Conservation (phyloP, 352 stramenopile species). For the Phytophthora pluvialis region DNA sequence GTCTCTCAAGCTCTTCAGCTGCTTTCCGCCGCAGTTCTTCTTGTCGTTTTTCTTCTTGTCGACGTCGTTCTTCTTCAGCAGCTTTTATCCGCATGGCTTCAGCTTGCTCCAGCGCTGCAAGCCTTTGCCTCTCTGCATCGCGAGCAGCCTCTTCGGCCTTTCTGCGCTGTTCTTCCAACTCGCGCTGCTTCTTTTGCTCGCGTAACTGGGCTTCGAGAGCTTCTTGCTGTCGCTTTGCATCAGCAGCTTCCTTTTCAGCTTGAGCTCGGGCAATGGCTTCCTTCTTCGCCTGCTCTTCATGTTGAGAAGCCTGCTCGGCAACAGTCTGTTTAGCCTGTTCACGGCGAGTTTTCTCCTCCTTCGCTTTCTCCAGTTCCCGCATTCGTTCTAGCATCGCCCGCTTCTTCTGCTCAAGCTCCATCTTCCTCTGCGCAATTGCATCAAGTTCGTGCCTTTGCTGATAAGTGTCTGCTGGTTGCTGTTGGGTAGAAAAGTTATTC, state of each 20-base stretch:
- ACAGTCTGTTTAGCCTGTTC: slow-evolving; percentile 50
- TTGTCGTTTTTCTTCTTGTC: slow-evolving; percentile 42
- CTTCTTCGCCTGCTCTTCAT: slow-evolving; percentile 27
- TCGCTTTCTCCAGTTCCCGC: slow-evolving; percentile 50
- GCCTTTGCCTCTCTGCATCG: slow-evolving; percentile 39
- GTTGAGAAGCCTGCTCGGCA: slow-evolving; percentile 32
- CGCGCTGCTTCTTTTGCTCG: slow-evolving; percentile 47
- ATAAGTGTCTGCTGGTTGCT: slow-evolving; percentile 17
- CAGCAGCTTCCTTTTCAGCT: slow-evolving; percentile 45
- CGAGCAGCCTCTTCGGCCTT: slow-evolving; percentile 45
- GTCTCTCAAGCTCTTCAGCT: slow-evolving; percentile 49
- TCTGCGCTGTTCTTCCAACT: slow-evolving; percentile 52
- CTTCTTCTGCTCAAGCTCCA: slow-evolving; percentile 66
- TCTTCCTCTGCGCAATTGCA: slow-evolving; percentile 60
- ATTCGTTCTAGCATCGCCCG: slow-evolving; percentile 60
- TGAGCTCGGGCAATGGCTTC: slow-evolving; percentile 36
- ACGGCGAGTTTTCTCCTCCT: slow-evolving; percentile 52
- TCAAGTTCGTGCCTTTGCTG: slow-evolving; percentile 56
- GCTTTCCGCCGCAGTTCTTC: slow-evolving; percentile 44
- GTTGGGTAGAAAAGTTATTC: slow-evolving; percentile 4
- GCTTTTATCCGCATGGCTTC: slow-evolving; percentile 37
- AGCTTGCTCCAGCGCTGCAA: slow-evolving; percentile 31
- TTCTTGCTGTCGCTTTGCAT: slow-evolving; percentile 40
- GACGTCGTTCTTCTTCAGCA: slow-evolving; percentile 50
- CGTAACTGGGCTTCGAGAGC: slow-evolving; percentile 39